Evolutionary conservation across 495 filamentous ascomycete genomes (phyloP), one percentile per base, ranked within the genome.

Genomic region (Tuber microsphaerosporum): DNA sequence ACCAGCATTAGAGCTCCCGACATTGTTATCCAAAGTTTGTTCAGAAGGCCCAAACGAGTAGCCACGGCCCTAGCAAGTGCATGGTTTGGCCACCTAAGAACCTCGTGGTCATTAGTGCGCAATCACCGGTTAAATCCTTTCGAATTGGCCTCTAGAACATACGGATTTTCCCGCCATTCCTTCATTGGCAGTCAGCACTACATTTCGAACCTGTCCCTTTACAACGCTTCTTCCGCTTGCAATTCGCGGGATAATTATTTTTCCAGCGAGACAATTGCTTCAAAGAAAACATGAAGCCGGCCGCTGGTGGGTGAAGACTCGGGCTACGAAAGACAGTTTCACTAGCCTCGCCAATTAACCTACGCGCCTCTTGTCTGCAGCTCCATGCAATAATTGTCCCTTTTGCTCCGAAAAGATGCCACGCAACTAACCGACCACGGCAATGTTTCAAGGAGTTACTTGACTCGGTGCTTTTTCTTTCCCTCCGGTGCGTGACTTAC

Each of bases 371-470:
- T 65, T 17, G 34, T 34, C 56, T 31, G 56, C 56, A 65, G 56
- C 16, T 65, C 17, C 56, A 65, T 65, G 56, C 56, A 65, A 17
- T 16, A 65, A 34, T 34, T 65, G 26, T 31, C 56, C 26, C 56
- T 65, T 65, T 26, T 65, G 56, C 26, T 65, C 12, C 56, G n/a
- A 65, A 65, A 65, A 19, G 26, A 34, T 65, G 56, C 56, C 56
- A 65, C 56, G 56, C 56, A 65, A 65, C 56, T 26, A 65, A 16
- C 56, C 26, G 56, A 34, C 26, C 56, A 65, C 56, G 2, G 26
- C 56, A 65, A 65, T 65, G 56, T 65, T 65, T 65, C 56, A 65
- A 65, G 56, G 56, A 65, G 56, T 16, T 65, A 14, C 56, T 12
- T 65, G 14, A 65, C 56, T 34, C 56, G 56, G 56, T 65, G 56